A percentile compares a stretch with the other conserved stretches of the same genome.
Evolutionary conservation across 2,329 filamentous ascomycete species (phyloP).

Genomic region (Sporothrix schenckii): DNA sequence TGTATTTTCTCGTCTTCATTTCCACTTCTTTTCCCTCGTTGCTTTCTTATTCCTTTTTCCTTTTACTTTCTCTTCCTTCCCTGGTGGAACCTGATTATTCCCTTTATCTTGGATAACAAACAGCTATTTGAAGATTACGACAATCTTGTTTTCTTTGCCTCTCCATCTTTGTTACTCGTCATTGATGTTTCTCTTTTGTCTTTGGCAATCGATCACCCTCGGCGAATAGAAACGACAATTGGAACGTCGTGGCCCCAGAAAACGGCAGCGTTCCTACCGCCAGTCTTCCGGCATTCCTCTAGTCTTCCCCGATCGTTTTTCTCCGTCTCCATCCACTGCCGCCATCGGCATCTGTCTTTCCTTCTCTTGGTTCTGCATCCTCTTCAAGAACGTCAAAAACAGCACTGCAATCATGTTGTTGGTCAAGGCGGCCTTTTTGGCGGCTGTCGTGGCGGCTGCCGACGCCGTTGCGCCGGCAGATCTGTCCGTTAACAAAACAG

Average conservation of each 20-base stretch:
- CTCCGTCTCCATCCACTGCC: not conserved
- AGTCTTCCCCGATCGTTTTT: not conserved
- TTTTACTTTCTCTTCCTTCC: not conserved
- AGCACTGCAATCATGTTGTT: not conserved
- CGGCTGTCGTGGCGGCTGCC: constrained; percentile 21
- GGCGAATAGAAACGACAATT: not conserved
- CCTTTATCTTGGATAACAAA: constrained; percentile 19
- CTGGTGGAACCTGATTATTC: not conserved
- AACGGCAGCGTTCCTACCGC: not conserved
- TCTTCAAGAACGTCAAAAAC: not conserved
- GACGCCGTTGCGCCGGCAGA: constrained; percentile 27
- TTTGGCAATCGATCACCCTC: not conserved
- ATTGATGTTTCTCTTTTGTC: not conserved
- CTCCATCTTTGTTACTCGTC: not conserved
- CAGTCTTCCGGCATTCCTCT: not conserved
- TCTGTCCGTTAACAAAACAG: constrained; percentile 26
- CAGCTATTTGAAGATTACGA: not conserved
- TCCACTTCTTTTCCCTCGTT: constrained; percentile 4
- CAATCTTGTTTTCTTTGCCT: not conserved
- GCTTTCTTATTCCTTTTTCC: not conserved
- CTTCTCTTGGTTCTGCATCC: not conserved
- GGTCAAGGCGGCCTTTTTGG: constrained; percentile 20
- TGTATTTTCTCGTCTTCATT: not conserved
- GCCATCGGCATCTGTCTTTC: not conserved
- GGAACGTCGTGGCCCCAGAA: too few relatives aligned